These are phyloP conservation scores for Flammula alnicola DNA, from an alignment of 1,284 basidiomycete species.

Conservation along the genomic window DNA sequence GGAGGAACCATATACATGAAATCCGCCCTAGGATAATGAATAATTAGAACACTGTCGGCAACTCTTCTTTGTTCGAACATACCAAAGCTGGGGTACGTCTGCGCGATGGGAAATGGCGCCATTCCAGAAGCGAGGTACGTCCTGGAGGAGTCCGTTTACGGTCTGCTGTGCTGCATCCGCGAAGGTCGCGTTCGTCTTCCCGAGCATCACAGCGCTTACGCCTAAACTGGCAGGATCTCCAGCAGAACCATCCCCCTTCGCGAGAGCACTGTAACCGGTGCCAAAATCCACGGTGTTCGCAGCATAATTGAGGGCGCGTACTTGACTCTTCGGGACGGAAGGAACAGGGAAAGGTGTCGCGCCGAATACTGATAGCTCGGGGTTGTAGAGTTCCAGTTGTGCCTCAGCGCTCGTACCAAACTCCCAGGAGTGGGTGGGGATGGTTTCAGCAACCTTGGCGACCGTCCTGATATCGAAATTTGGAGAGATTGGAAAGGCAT, in stretches of 20 bases:
- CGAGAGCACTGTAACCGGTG: conserved; percentile 38
- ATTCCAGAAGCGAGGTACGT: conserved; percentile 49
- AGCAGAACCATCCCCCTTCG: conserved; percentile 41
- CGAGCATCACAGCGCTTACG: conserved; percentile 44
- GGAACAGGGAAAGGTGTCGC: conserved; percentile 37
- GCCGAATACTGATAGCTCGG: conserved; percentile 45
- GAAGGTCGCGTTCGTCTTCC: conserved; percentile 37
- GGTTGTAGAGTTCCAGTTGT: conserved; percentile 46
- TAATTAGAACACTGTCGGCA: too few species aligned
- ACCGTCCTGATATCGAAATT: conserved; percentile 45
- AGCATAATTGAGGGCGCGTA: conserved; percentile 40
- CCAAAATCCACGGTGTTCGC: conserved; percentile 40
- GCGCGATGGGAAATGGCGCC: conserved; percentile 58
- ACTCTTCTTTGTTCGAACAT: too few species aligned
- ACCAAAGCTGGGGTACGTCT: conserved; percentile 49
- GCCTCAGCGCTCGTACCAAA: conserved; percentile 45
- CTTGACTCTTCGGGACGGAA: conserved; percentile 17
- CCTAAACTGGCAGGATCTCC: conserved; percentile 51
- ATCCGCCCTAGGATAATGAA: conserved; percentile 51
- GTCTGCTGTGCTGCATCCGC: conserved; percentile 35
- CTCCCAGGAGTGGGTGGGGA: conserved; percentile 51
- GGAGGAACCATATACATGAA: conserved; percentile 69
- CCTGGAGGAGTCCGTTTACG: conserved; percentile 40
- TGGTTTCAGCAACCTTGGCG: conserved; percentile 31
- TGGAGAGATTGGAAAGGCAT: conserved; percentile 36